Evolutionary conservation across 176 grass and related monocot genomes (phyloP).

Genomic region (Phyllostachys edulis): DNA sequence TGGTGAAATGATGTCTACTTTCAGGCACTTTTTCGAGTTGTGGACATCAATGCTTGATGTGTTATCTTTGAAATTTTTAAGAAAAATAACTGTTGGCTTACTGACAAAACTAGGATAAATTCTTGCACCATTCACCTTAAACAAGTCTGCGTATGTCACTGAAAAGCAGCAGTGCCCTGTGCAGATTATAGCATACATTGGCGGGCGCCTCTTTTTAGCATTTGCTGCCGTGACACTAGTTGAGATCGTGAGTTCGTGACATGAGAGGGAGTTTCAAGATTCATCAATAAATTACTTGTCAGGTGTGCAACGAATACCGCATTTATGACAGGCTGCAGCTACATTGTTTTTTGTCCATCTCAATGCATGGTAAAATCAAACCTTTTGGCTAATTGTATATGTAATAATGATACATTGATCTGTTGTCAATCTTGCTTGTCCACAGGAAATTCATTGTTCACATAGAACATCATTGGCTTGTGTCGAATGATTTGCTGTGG

Average conservation of each 20-base stretch:
- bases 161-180: slow-evolving; percentile 13
- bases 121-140: slow-evolving; percentile 3
- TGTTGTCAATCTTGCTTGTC: slow-evolving; percentile 19
- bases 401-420: neutral
- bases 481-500: slow-evolving; percentile 4
- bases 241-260: slow-evolving; percentile 65
- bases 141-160: neutral
- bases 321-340: neutral
- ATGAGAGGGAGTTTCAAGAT: slow-evolving; percentile 13
- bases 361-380: neutral
- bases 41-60: neutral
- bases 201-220: slow-evolving; percentile 84
- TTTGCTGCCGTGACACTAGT: slow-evolving; percentile 81
- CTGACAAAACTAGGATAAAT: neutral
- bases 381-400: neutral
- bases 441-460: slow-evolving; percentile 1
- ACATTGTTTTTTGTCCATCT: neutral
- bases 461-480: neutral
- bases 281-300: slow-evolving; percentile 1
- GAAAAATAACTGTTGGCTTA: neutral
- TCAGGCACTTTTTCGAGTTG: neutral
- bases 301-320: slow-evolving; percentile 25
- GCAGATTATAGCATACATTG: slow-evolving; percentile 91
- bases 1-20: neutral
- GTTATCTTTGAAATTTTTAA: neutral